These are phyloP conservation scores for Irpex rosettiformis DNA, from an alignment of 1,284 basidiomycete genomes.

Conservation along the genomic window DNA sequence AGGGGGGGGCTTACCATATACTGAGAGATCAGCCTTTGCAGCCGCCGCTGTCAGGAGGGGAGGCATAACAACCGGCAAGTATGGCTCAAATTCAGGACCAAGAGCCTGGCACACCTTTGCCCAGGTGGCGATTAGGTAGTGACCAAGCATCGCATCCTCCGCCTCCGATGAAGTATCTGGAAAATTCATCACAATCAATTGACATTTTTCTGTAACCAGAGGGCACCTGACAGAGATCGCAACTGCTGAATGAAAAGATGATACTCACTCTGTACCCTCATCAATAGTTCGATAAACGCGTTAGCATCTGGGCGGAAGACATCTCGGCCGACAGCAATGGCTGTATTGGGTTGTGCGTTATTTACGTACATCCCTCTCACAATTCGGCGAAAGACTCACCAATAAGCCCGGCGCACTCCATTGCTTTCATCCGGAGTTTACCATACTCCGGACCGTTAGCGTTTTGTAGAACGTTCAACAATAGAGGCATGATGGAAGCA, in stretches of 20 bases:
- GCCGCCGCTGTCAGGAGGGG: slow-evolving; percentile 70
- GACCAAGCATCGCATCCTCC: slow-evolving; percentile 59
- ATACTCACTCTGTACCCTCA: slow-evolving; percentile 71
- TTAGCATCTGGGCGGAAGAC: slow-evolving; percentile 73
- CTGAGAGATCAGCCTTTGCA: slow-evolving; percentile 74
- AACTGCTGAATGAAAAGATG: neutral
- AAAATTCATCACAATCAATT: too few species aligned
- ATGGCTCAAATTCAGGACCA: slow-evolving; percentile 79
- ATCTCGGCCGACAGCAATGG: slow-evolving; percentile 78
- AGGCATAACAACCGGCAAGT: slow-evolving; percentile 80
- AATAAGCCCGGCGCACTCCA: slow-evolving; percentile 83
- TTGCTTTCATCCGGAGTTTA: slow-evolving; percentile 72
- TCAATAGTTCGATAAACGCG: slow-evolving; percentile 68
- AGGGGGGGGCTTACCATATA: slow-evolving; percentile 52
- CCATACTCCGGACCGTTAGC: slow-evolving; percentile 64
- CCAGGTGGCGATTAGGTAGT: slow-evolving; percentile 78
- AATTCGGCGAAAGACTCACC: slow-evolving; percentile 38
- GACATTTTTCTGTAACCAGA: too few species aligned
- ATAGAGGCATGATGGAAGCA: slow-evolving; percentile 69
- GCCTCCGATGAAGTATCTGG: slow-evolving; percentile 63
- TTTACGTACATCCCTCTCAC: neutral
- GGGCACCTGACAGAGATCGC: too few species aligned
- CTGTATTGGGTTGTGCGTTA: slow-evolving; percentile 32
- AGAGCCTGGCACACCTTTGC: slow-evolving; percentile 80
- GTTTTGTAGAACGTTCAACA: slow-evolving; percentile 68